A percentile compares a stretch with the other conserved stretches of the same genome.
Evolutionary conservation across 805 yeast genomes (phyloP).

Genomic region (Ogataea paradorogensis): DNA sequence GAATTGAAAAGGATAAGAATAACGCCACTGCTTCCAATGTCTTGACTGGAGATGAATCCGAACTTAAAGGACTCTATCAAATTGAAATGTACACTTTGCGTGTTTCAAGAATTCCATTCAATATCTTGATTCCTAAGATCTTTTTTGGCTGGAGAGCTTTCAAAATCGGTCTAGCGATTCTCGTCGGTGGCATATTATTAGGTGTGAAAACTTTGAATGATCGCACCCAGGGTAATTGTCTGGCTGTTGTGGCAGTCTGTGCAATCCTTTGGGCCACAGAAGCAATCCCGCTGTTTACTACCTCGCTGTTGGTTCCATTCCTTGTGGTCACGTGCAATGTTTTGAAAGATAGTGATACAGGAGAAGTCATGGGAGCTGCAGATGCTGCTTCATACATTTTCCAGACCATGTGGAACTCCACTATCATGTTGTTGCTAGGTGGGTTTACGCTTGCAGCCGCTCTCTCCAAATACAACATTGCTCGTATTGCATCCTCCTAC

Average conservation of each 20-base stretch:
- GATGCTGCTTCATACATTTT: constrained; percentile 45
- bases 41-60: constrained; percentile 34
- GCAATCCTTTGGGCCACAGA: constrained; percentile 53
- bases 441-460: constrained; percentile 57
- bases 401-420: constrained; percentile 52
- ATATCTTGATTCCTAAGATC: constrained; percentile 44
- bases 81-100: constrained; percentile 24
- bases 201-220: constrained; percentile 63
- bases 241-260: constrained; percentile 60
- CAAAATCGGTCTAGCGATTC: constrained; percentile 46
- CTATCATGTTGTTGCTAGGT: constrained; percentile 48
- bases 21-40: constrained; percentile 35
- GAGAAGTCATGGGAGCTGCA: constrained; percentile 41
- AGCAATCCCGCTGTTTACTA: constrained; percentile 48
- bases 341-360: constrained; percentile 45
- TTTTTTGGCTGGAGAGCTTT: constrained; percentile 46
- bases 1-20: constrained; percentile 35
- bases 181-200: constrained; percentile 52
- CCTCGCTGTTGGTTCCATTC: constrained; percentile 48
- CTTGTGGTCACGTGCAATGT: constrained; percentile 45
- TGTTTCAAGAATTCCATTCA: constrained; percentile 20
- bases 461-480: constrained; percentile 51
- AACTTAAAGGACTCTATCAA: constrained; percentile 33
- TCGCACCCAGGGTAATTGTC: constrained; percentile 56
- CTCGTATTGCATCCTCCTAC: constrained; percentile 48